Base-by-base conservation (phyloP, 371 early-diverging fungal species). In the Blakeslea trispora region DNA sequence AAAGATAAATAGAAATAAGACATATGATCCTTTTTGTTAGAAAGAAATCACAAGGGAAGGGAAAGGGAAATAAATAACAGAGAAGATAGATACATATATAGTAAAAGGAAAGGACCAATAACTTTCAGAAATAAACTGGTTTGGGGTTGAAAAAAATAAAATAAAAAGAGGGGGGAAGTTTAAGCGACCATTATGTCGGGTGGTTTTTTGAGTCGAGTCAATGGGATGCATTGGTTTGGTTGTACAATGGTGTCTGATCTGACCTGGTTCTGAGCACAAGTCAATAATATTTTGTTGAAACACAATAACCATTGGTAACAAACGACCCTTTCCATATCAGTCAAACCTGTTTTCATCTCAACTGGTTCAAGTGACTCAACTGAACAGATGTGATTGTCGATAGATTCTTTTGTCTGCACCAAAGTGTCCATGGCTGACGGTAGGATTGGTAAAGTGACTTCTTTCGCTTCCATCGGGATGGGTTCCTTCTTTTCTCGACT, bases 141-240 rank as follows among this genome's bases (percentile, higher is more conserved):
- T 42, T 52, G 4, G n/a, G 22, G 15, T 42, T 32, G 35, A 18
- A 47, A 0, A 47, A 55, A 15, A 28, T 14, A 50, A 6, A 28
- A 50, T 6, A 22, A n/a, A 24, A 17, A 46, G 32, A 44, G 53
- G n/a, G n/a, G n/a, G n/a, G n/a, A n/a, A n/a, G n/a, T n/a, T 9
- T 19, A 45, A n/a, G 11, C 14, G 31, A 17, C 19, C 0, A 49
- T 1, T 43, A 59, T 55, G 50, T 59, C 65, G 50, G 59, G 60
- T 39, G 60, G 59, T 48, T 59, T 64, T 49, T 64, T 59, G 14
- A 47, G 60, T 40, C 35, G 44, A 51, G 35, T 46, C 34, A 52
- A 21, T 37, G 43, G 31, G 37, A 47, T 40, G 37, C 23, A 22
- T n/a, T 47, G 13, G 48, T 40, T 24, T 6, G 46, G 19, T 21